Evolutionary conservation across 371 early-diverging fungal species (phyloP), one percentile per base, ranked within the genome.

Genomic region (Capillidium rhysosporum): DNA sequence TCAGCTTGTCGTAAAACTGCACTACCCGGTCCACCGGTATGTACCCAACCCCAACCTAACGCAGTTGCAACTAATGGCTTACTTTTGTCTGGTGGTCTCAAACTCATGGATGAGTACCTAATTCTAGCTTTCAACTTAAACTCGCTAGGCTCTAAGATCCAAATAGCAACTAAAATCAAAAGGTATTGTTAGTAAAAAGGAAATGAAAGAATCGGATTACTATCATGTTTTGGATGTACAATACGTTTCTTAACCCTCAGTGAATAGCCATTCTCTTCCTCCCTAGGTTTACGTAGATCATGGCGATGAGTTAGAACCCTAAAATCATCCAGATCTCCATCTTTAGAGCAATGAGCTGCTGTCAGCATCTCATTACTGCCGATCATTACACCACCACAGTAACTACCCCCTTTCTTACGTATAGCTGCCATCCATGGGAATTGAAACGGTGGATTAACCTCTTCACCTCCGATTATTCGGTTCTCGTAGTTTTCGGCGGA

Each of bases 351-450:
- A 20, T 49, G 49, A 2, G 14, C 34, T 31, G 49, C 49, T 20
- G 49, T 49, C 4, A 49, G 16, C 20, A 49, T n/a, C 14, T 12
- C 14, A 31, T 2, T 14, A n/a, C 3, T 34, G 9, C 20, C 23
- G 8, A 49, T 16, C 18, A 49, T 20, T 20, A 49, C 49, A 20
- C 49, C 49, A 16, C 49, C 49, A 21, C 49, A 49, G 26, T 31
- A 49, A 8, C 25, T 9, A 24, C 34, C 31, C 14, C 34, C 34
- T 5, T 38, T 16, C 2, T 10, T 9, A 10, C 34, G 49, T 5
- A 49, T 49, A 34, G 49, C 29, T 31, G 49, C 49, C 49, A 49
- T 49, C 49, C 49, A 49, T 3, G 49, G 49, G 38, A 25, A 49
- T 21, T 28, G 14, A 31, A 49, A 49, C 2, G 38, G 38, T 12